Evolutionary conservation across 306 rosid species (phyloP).

Genomic region (Malus sylvestris): DNA sequence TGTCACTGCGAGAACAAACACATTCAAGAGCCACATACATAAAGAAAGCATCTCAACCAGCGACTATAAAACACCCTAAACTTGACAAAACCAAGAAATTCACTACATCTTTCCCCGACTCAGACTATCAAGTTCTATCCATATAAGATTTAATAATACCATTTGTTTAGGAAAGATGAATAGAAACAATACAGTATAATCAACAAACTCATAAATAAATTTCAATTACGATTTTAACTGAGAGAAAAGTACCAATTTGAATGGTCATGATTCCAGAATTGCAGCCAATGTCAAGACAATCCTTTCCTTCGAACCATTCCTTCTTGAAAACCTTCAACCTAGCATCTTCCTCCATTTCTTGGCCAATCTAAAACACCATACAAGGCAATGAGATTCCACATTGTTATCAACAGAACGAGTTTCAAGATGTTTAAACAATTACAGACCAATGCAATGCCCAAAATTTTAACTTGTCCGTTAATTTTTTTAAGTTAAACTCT

Average conservation of each 20-base stretch:
- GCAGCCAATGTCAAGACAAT: constrained; percentile 90
- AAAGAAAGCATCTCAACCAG: not conserved
- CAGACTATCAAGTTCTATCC: not conserved
- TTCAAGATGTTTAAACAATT: not conserved
- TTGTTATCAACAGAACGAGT: not conserved
- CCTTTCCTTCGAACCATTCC: constrained; percentile 86
- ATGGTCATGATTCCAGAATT: constrained; percentile 70
- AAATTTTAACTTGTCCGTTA: not conserved
- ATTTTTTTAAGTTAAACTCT: no score
- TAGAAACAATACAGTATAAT: not conserved
- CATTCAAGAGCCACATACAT: not conserved
- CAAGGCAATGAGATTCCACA: not conserved
- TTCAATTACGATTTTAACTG: not conserved
- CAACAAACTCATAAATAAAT: not conserved
- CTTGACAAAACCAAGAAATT: not conserved
- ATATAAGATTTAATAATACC: not conserved
- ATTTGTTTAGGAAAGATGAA: not conserved
- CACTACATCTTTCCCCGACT: not conserved
- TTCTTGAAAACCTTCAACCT: constrained; percentile 60
- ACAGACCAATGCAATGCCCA: not conserved
- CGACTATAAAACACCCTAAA: not conserved
- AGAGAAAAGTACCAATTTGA: constrained; percentile 49
- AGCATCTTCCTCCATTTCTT: constrained; percentile 63
- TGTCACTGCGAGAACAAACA: not conserved
- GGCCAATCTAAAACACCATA: constrained; percentile 50